Percentiles rank a stretch among this genome's conserved stretches.
Conservation (phyloP, 495 filamentous ascomycete genomes). For the Halenospora varia region DNA sequence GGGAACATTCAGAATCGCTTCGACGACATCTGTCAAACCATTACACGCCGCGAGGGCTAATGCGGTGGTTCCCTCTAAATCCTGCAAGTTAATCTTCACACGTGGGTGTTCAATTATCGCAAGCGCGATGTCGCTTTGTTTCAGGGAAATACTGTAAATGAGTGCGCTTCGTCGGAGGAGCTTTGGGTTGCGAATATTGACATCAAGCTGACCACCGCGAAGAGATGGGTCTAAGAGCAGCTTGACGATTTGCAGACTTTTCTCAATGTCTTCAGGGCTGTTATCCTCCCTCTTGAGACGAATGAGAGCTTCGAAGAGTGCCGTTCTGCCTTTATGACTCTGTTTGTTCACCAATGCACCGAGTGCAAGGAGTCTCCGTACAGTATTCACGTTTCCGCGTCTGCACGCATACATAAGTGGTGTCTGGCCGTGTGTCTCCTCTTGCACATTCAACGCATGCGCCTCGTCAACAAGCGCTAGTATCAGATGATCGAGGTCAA, state of each 20-base stretch:
- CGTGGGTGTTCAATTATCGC: constrained; percentile 9
- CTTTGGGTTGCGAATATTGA: no score
- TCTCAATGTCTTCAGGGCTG: no score
- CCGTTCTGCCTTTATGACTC: constrained; percentile 18
- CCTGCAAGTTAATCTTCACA: constrained; percentile 13
- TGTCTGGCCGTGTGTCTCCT: constrained; percentile 24
- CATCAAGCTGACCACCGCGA: no score
- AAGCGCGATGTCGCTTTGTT: constrained; percentile 3
- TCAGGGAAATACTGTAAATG: no score
- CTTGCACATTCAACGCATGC: constrained; percentile 17
- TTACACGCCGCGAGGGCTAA: constrained; percentile 9
- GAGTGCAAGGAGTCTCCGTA: constrained; percentile 15
- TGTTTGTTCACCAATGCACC: constrained; percentile 21
- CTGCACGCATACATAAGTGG: constrained; percentile 30
- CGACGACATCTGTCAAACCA: constrained; percentile 6
- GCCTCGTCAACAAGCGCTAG: constrained; percentile 4
- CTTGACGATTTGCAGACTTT: not conserved
- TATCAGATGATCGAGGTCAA: constrained; percentile 19
- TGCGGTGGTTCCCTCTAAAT: constrained; percentile 15
- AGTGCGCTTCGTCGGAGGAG: no score
- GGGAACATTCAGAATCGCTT: constrained; percentile 11
- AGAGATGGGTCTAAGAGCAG: constrained; percentile 1
- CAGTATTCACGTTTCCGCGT: constrained; percentile 20
- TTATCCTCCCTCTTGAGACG: no score
- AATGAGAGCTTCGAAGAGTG: constrained; percentile 24